A percentile compares a stretch with the other conserved stretches of the same genome.
These are phyloP conservation scores for Plasmodium billcollinsi DNA, from an alignment of 169 alveolate species.

Conservation along the genomic window DNA sequence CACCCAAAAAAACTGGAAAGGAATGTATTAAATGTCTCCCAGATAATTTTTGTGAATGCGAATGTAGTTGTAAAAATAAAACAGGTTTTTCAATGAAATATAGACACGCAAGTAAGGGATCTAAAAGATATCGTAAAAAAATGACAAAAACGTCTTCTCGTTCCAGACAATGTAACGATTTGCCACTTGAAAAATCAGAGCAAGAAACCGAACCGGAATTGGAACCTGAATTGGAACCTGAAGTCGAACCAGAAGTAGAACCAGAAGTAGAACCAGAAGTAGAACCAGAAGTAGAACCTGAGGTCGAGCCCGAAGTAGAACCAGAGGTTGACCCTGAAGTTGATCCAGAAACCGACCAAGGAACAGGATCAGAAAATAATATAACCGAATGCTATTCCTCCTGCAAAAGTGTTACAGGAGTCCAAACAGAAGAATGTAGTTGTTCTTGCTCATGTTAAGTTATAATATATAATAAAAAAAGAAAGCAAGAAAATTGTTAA, in stretches of 20 bases:
- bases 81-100: slow-evolving; percentile 75
- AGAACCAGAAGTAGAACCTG: background rate
- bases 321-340: background rate
- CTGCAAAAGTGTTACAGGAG: slow-evolving; percentile 64
- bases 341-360: background rate
- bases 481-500: background rate
- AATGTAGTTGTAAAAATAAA: slow-evolving; percentile 67
- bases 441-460: slow-evolving; percentile 68
- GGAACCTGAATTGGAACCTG: slow-evolving; percentile 14
- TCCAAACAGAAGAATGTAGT: slow-evolving; percentile 74
- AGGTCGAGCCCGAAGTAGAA: background rate
- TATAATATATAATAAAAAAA: slow-evolving; percentile 3
- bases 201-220: slow-evolving; percentile 11
- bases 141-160: slow-evolving; percentile 3
- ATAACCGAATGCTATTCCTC: slow-evolving; percentile 57
- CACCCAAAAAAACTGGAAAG: slow-evolving; percentile 37
- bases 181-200: background rate
- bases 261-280: slow-evolving; percentile 5
- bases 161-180: slow-evolving; percentile 21
- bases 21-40: slow-evolving; percentile 71
- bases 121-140: background rate
- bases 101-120: slow-evolving; percentile 57
- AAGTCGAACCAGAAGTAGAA: slow-evolving; percentile 1
- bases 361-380: slow-evolving; percentile 3
- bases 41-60: slow-evolving; percentile 73